Base-by-base conservation (phyloP, 1,139 yeast species). In the Kluyveromyces sp. region DNA sequence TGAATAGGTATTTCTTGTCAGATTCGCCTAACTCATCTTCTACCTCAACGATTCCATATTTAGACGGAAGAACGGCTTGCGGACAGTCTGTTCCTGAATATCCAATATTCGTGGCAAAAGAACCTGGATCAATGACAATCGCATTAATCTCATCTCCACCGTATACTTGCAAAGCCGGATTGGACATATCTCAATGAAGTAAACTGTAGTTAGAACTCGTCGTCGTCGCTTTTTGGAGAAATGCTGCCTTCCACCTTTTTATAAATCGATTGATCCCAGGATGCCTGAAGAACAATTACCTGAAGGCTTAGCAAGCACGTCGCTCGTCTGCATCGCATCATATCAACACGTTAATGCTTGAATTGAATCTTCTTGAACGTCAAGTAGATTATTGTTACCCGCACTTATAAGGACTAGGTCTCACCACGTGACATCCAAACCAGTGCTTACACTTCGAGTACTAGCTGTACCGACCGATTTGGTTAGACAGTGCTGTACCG, bases 71-170 rank as follows among this genome's bases (percentile, higher is more conserved):
- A 32, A 83, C 78, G 1, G 82, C 69, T 51, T 83, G 79, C 6
- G 98, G 98, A 47, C 80, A 75, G 63, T 92, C 98, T 50, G 88
- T 94, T 8, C 98, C 98, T 3, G 97, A 94, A 63, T 78, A 89
- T 1, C 98, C 98, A 19, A 84, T 78, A 46, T 94, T 77, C 3
- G 96, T 87, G 49, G 78, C 70, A 52, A 73, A 78, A 9, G 96
- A 81, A 20, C 98, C 97, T 0, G 95, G 89, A 61, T 92, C 98
- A 30, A 92, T 71, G 22, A 92, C 95, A 6, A 92, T 72, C 31
- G 98, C 96, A 50, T 87, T 80, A 49, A 92, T 83, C 63, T 89
- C 96, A 64, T 89, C 77, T 48, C 79, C 84, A 22, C 83, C 84
- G 50, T 77, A 78, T 1, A 77, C 75, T 47, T 66, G 72, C 29